Evolutionary conservation across 441 rosid species (phyloP).

Genomic region (Adansonia rubrostipa): DNA sequence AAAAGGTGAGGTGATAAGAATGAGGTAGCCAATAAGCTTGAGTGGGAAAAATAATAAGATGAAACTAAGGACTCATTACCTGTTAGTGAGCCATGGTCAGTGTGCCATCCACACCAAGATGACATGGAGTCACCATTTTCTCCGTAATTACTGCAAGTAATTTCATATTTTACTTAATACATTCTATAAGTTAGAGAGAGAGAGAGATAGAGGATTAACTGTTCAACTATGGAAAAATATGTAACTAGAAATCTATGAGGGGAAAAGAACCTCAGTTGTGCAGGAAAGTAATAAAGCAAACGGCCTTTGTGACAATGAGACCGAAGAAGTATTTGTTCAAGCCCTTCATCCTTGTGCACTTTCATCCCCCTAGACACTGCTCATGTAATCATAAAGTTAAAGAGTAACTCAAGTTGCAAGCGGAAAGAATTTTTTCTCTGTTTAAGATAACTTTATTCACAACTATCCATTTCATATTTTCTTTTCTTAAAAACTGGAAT

Average conservation of each 20-base stretch:
- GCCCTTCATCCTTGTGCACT: conserved; percentile 53
- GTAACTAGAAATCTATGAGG: conserved; percentile 7
- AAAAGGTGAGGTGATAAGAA: neutral
- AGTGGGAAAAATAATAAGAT: conserved; percentile 6
- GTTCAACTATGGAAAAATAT: neutral
- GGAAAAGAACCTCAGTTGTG: conserved; percentile 53
- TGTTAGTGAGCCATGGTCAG: conserved; percentile 91
- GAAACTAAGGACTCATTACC: conserved; percentile 40
- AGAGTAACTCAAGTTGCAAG: neutral
- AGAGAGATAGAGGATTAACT: neutral
- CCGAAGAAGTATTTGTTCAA: conserved; percentile 65
- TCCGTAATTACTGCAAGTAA: conserved; percentile 47
- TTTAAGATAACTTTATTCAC: conserved; percentile 6
- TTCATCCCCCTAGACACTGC: conserved; percentile 66
- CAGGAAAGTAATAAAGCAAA: conserved; percentile 86
- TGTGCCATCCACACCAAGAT: conserved; percentile 99
- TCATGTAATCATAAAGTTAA: conserved; percentile 25
- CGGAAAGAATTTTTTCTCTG: neutral
- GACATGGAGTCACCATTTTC: conserved; percentile 61
- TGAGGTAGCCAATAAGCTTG: conserved; percentile 6
- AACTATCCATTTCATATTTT: neutral
- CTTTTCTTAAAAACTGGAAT: conserved; percentile 1
- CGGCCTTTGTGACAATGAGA: conserved; percentile 96
- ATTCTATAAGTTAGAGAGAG: conserved; percentile 15
- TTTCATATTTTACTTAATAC: conserved; percentile 23